phyloP scores from a whole-genome alignment of 2,329 filamentous ascomycete species.

The Aspergillus eucalypticola region DNA sequence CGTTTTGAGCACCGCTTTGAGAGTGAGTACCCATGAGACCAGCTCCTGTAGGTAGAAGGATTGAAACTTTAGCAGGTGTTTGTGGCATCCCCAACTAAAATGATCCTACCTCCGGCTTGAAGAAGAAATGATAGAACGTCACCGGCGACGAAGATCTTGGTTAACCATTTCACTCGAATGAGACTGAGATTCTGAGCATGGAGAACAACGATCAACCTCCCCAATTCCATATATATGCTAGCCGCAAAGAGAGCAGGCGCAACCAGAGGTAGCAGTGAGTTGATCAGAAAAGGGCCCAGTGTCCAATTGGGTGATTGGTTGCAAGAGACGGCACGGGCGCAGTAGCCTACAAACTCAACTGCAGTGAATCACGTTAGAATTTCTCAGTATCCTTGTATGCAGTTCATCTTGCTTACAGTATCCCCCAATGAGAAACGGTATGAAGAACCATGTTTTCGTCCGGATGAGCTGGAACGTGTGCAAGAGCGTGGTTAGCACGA shows the following conservation, averaged over 20 bases:
- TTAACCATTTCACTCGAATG: slow-evolving; percentile 24
- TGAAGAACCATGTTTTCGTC: slow-evolving; percentile 20
- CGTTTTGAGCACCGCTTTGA: not conserved
- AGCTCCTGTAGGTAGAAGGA: not conserved
- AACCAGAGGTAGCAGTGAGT: slow-evolving; percentile 23
- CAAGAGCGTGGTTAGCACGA: slow-evolving; percentile 8
- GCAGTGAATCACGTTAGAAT: not conserved
- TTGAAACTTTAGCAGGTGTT: not conserved
- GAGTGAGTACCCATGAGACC: not conserved
- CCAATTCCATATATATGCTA: slow-evolving; percentile 28
- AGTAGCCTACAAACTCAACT: slow-evolving; percentile 12
- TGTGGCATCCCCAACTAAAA: too few relatives aligned
- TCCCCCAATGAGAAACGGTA: slow-evolving; percentile 16
- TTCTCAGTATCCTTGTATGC: not conserved
- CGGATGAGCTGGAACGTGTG: slow-evolving; percentile 18
- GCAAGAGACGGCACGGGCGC: slow-evolving; percentile 8
- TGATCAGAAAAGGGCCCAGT: slow-evolving; percentile 22
- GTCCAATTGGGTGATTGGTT: slow-evolving; percentile 23
- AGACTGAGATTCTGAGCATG: slow-evolving; percentile 20
- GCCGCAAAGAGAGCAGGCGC: slow-evolving; percentile 27
- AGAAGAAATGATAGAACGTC: slow-evolving; percentile 28
- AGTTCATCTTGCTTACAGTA: slow-evolving; percentile 10
- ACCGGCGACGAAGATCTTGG: slow-evolving; percentile 29
- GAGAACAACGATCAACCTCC: slow-evolving; percentile 20
- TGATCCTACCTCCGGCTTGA: slow-evolving; percentile 28